These are phyloP conservation scores for Microdochium paspali DNA, from an alignment of 2,329 filamentous ascomycete genomes.

Conservation along the genomic window DNA sequence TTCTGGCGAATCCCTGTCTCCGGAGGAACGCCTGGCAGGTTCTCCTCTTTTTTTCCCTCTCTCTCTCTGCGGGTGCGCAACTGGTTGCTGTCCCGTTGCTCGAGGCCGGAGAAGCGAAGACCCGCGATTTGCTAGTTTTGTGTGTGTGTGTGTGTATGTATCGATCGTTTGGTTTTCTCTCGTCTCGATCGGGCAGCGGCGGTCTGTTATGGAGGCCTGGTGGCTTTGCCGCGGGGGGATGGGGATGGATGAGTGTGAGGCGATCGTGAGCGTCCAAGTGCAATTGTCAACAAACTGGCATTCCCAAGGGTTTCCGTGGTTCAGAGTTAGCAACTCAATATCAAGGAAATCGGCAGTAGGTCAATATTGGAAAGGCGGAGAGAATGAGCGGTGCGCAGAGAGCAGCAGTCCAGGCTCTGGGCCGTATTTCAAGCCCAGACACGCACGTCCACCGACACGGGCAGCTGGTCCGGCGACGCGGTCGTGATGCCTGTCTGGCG, in stretches of 20 bases:
- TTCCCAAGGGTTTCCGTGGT: too few relatives aligned
- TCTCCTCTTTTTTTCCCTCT: neutral
- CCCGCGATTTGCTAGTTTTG: neutral
- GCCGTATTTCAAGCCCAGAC: neutral
- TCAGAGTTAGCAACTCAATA: too few relatives aligned
- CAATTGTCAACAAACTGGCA: too few relatives aligned
- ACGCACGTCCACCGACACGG: neutral
- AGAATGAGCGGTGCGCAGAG: too few relatives aligned
- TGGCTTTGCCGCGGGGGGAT: too few relatives aligned
- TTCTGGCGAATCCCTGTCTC: constrained; percentile 1
- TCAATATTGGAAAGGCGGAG: neutral
- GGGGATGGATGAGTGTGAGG: too few relatives aligned
- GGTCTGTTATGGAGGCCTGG: too few relatives aligned
- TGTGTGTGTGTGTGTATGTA: neutral
- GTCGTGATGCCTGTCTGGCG: neutral
- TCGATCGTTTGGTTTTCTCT: neutral
- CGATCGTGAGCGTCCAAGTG: neutral
- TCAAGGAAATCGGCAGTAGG: neutral
- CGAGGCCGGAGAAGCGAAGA: neutral
- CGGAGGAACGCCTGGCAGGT: neutral
- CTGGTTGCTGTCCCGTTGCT: neutral
- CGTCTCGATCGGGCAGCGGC: too few relatives aligned
- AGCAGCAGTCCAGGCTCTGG: neutral
- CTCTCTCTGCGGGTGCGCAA: neutral
- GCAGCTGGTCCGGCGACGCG: constrained; percentile 1